A percentile compares a stretch with the other conserved stretches of the same genome.
These are phyloP conservation scores for Exophiala viscosa DNA, from an alignment of 2,329 filamentous ascomycete species.

Conservation along the genomic window DNA sequence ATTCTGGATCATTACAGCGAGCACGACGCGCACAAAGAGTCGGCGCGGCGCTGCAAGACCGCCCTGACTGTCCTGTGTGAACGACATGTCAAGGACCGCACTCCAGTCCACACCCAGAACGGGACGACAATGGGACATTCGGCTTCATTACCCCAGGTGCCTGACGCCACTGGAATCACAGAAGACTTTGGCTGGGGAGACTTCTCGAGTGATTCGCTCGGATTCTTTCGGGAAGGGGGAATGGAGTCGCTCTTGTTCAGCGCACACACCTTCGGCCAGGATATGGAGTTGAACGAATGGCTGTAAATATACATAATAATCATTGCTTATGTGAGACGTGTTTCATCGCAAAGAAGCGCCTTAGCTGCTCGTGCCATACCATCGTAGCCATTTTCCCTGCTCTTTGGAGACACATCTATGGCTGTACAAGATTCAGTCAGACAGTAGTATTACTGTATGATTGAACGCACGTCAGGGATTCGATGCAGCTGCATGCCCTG, in stretches of 20 bases:
- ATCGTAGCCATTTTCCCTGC: too few relatives aligned
- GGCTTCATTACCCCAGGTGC: neutral
- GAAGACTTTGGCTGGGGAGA: neutral
- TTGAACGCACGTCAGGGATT: too few relatives aligned
- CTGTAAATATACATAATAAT: too few relatives aligned
- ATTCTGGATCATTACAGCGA: neutral
- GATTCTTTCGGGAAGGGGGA: neutral
- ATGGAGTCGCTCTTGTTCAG: neutral
- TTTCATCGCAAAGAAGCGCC: too few relatives aligned
- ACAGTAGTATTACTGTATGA: too few relatives aligned
- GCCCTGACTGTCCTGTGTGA: neutral
- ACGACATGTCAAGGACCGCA: neutral
- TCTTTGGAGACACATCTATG: too few relatives aligned
- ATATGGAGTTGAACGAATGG: too few relatives aligned
- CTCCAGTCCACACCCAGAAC: neutral
- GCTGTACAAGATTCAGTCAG: too few relatives aligned
- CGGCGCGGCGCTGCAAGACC: neutral
- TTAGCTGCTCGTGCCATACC: too few relatives aligned
- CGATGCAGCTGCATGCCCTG: too few relatives aligned
- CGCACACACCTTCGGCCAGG: too few relatives aligned
- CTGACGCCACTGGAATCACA: neutral
- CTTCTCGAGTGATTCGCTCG: neutral
- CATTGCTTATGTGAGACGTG: too few relatives aligned
- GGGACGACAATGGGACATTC: neutral
- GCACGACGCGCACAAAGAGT: neutral